Conservation (phyloP, 2,329 filamentous ascomycete species). For the Zarea fungicola region DNA sequence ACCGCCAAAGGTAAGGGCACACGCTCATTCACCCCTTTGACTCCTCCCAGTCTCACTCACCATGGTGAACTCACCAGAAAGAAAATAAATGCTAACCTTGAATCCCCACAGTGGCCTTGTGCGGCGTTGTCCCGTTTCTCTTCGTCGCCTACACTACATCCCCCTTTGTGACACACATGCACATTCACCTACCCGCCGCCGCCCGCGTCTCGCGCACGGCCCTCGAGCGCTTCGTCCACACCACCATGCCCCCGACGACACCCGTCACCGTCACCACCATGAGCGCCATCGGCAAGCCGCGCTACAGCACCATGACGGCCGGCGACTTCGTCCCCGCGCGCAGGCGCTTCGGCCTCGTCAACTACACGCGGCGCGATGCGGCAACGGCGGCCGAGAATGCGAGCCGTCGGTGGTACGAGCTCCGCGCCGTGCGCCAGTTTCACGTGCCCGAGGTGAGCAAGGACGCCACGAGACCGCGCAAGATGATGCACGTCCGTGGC, state of each 20-base stretch:
- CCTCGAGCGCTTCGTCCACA: slow-evolving; percentile 47
- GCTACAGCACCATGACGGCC: slow-evolving; percentile 39
- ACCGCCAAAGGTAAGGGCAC: slow-evolving; percentile 36
- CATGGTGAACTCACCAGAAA: too few relatives aligned
- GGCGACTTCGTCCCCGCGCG: slow-evolving; percentile 29
- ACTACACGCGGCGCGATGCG: slow-evolving; percentile 35
- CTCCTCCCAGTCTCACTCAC: not conserved
- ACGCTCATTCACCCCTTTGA: too few relatives aligned
- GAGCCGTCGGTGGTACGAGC: slow-evolving; percentile 34
- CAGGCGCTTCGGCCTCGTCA: slow-evolving; percentile 35
- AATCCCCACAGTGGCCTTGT: slow-evolving; percentile 44
- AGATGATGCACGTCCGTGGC: slow-evolving; percentile 21
- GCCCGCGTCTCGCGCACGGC: slow-evolving; percentile 56
- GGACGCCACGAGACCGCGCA: slow-evolving; percentile 16
- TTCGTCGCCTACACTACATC: slow-evolving; percentile 60
- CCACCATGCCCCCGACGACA: slow-evolving; percentile 39
- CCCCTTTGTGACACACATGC: slow-evolving; percentile 68
- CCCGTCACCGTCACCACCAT: slow-evolving; percentile 51
- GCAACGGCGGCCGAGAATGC: slow-evolving; percentile 27
- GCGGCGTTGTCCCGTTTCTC: slow-evolving; percentile 59
- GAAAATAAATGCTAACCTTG: too few relatives aligned
- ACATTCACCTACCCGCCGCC: slow-evolving; percentile 61
- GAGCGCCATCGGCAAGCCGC: slow-evolving; percentile 50
- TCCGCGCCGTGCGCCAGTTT: slow-evolving; percentile 34
- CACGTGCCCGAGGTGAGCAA: slow-evolving; percentile 28